phyloP scores from a whole-genome alignment of 2,329 filamentous ascomycete species.

The Diplodia corticola region DNA sequence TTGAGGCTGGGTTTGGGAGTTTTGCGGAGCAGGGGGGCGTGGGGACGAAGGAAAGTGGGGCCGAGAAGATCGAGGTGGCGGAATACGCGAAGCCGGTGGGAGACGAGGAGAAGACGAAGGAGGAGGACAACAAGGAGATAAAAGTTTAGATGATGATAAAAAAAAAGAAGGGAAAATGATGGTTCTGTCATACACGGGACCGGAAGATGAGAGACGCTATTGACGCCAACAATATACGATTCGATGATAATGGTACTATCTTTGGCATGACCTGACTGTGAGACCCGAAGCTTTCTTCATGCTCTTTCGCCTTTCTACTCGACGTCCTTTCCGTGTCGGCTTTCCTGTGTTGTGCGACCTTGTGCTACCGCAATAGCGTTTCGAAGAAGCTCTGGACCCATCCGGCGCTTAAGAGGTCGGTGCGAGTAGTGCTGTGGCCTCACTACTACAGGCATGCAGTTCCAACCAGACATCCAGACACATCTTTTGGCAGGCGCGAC shows the following conservation, averaged over 20 bases:
- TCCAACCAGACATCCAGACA: too few species aligned
- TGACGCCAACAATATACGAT: background rate
- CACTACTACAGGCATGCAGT: too few species aligned
- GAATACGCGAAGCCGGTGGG: background rate
- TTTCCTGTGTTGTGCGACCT: too few species aligned
- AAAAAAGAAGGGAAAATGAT: background rate
- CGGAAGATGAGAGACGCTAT: background rate
- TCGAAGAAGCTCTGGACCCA: too few species aligned
- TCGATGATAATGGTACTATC: background rate
- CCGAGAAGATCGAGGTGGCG: conserved; percentile 18
- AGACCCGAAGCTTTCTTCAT: background rate
- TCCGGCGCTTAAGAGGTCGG: too few species aligned
- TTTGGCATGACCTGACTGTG: background rate
- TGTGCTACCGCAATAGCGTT: too few species aligned
- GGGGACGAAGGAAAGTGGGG: background rate
- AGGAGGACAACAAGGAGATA: background rate
- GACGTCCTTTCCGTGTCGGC: too few species aligned
- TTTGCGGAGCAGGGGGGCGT: background rate
- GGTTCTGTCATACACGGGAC: background rate
- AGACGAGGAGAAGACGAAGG: too few species aligned
- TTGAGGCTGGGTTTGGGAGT: conserved; percentile 11
- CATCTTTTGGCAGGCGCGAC: too few species aligned
- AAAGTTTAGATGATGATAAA: background rate
- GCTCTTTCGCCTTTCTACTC: too few species aligned
- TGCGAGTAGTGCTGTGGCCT: too few species aligned